Conservation (phyloP, 2,329 filamentous ascomycete genomes). For the Penicillium verrucosum region DNA sequence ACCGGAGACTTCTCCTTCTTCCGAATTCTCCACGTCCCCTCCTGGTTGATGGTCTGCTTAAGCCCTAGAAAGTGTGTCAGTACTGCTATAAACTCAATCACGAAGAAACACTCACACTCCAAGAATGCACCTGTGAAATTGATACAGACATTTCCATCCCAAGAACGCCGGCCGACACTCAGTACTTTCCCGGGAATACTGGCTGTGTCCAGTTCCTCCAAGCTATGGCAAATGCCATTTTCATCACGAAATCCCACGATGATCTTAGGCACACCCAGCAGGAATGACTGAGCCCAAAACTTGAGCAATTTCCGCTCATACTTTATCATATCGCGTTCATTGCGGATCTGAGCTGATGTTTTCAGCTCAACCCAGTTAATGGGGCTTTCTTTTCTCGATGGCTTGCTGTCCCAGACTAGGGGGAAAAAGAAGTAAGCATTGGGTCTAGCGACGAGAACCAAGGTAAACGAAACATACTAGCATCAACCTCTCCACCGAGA, state of each 20-base stretch:
- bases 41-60: conserved; percentile 57
- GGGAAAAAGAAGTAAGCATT: not conserved
- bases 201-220: conserved; percentile 78
- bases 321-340: conserved; percentile 64
- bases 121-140: conserved; percentile 80
- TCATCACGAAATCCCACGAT: conserved; percentile 82
- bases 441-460: not conserved
- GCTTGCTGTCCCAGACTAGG: conserved; percentile 79
- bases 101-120: conserved; percentile 57
- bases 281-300: conserved; percentile 94
- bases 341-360: conserved; percentile 71
- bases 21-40: conserved; percentile 79
- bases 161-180: conserved; percentile 61
- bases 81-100: not conserved
- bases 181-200: conserved; percentile 74
- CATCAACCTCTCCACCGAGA: conserved; percentile 91
- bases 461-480: conserved; percentile 54
- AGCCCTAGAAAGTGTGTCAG: conserved; percentile 50
- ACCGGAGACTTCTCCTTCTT: conserved; percentile 59
- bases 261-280: conserved; percentile 88
- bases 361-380: conserved; percentile 96
- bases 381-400: conserved; percentile 59
- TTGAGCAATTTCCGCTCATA: conserved; percentile 91
- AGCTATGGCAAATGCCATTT: conserved; percentile 65
- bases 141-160: conserved; percentile 92